Evolutionary conservation across 345 rosid genomes (phyloP), one percentile per base, ranked within the genome.

Genomic region (Brassica rapa): DNA sequence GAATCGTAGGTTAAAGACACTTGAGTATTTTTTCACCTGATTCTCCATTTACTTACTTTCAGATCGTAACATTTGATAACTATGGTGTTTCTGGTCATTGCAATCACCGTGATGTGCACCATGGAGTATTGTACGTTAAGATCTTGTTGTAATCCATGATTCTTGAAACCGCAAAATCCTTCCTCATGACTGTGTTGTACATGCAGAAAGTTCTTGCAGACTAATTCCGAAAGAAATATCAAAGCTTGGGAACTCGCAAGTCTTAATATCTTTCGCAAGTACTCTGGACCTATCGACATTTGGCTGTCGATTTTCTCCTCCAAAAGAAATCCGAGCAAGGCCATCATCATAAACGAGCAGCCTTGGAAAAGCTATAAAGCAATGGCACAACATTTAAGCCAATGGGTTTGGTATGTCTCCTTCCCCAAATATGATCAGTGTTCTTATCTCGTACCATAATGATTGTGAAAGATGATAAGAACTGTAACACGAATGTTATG

Each of bases 231-330:
- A 37, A 86, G 86, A 80, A 76, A 83, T 62, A 62, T 87, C 55
- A 90, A 88, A 83, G 93, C 88, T 32, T 91, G 97, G 97, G 98
- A 94, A 82, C 93, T 94, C 56, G 94, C 84, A 86, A 43, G 90
- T 76, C 86, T 80, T 53, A 88, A 84, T 80, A 86, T 89, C 62
- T 61, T 92, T 9, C 97, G 93, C 77, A 94, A 94, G 88, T 92
- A 92, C 72, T 88, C 77, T 49, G 94, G 93, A 60, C 90, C 97
- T 5, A 51, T 86, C 24, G 97, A 92, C 81, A 79, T 91, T 69
- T 94, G 90, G 93, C 41, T 89, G 37, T 90, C 98, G 51, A 78
- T 59, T 62, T 80, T 82, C 37, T 81, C 62, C 30, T 59, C 76
- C 53, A 64, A 25, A 74, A 66, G 9, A 55, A n/a, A 78, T 59